Conservation (phyloP, 2,329 filamentous ascomycete genomes). For the Cladosporium sp. region DNA sequence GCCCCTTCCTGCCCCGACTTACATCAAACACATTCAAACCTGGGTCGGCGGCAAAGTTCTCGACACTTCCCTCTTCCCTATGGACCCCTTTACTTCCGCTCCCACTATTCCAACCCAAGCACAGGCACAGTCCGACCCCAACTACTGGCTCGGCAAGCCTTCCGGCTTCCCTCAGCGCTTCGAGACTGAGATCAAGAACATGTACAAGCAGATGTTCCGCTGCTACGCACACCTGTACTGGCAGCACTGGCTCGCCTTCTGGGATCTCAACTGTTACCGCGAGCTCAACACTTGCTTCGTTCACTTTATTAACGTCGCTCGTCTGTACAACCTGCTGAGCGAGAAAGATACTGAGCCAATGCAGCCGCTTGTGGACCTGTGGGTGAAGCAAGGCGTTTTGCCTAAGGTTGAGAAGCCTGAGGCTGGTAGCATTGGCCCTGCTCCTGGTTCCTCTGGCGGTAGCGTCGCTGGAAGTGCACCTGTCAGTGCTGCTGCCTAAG, state of each 20-base stretch:
- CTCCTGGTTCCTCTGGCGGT: neutral
- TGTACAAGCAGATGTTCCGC: conserved; percentile 51
- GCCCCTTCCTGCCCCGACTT: conserved; percentile 85
- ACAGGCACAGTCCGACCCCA: conserved; percentile 44
- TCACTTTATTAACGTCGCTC: conserved; percentile 57
- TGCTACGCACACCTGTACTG: conserved; percentile 50
- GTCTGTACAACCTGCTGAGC: conserved; percentile 70
- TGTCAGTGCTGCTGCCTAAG: conserved; percentile 1
- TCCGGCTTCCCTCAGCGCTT: conserved; percentile 58
- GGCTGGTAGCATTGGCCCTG: neutral
- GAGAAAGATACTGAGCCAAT: conserved; percentile 91
- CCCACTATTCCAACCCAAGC: conserved; percentile 44
- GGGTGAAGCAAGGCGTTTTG: conserved; percentile 82
- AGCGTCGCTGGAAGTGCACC: neutral
- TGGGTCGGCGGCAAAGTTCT: conserved; percentile 97
- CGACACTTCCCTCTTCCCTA: conserved; percentile 83
- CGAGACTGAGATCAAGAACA: conserved; percentile 69
- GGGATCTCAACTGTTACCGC: conserved; percentile 42
- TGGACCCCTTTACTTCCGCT: conserved; percentile 65
- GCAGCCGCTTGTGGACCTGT: conserved; percentile 88
- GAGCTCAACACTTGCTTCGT: conserved; percentile 50
- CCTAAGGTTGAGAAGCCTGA: conserved; percentile 41
- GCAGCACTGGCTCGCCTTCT: conserved; percentile 48
- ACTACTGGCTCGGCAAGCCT: conserved; percentile 81
- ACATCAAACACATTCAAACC: conserved; percentile 91